Evolutionary conservation across 1,139 yeast species (phyloP).

Genomic region (Candida frijolesensis): DNA sequence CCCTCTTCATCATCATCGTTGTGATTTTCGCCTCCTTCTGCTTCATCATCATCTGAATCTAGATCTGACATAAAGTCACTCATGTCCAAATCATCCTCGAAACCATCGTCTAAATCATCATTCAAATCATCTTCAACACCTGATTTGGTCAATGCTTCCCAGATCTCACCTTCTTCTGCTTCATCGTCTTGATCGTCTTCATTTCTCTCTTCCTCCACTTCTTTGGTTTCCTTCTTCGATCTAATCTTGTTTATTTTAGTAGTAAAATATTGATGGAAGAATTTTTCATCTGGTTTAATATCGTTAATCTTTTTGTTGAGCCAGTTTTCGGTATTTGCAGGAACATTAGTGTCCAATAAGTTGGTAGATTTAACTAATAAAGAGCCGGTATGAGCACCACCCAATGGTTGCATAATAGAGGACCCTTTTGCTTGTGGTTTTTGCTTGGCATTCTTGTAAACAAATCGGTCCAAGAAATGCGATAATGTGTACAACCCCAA

Average conservation of each 20-base stretch:
- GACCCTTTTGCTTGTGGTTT: conserved; percentile 73
- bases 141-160: conserved; percentile 87
- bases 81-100: conserved; percentile 37
- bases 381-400: conserved; percentile 83
- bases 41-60: conserved; percentile 18
- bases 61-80: conserved; percentile 33
- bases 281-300: conserved; percentile 84
- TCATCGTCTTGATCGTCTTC: conserved; percentile 43
- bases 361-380: conserved; percentile 72
- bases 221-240: conserved; percentile 26
- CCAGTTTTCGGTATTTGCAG: conserved; percentile 89
- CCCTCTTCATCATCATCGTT: conserved; percentile 19
- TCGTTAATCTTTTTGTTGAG: conserved; percentile 61
- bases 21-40: conserved; percentile 15
- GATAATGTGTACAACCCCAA: conserved; percentile 82
- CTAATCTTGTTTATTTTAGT: conserved; percentile 55
- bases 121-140: conserved; percentile 56
- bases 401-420: conserved; percentile 97
- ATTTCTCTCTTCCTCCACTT: conserved; percentile 26
- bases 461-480: conserved; percentile 94
- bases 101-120: conserved; percentile 44
- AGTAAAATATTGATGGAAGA: conserved; percentile 86
- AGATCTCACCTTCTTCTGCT: conserved; percentile 78
- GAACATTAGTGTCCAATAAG: conserved; percentile 46
- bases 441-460: conserved; percentile 88